Conservation (phyloP, 2,329 filamentous ascomycete species). For the Aspergillus aculeatus region DNA sequence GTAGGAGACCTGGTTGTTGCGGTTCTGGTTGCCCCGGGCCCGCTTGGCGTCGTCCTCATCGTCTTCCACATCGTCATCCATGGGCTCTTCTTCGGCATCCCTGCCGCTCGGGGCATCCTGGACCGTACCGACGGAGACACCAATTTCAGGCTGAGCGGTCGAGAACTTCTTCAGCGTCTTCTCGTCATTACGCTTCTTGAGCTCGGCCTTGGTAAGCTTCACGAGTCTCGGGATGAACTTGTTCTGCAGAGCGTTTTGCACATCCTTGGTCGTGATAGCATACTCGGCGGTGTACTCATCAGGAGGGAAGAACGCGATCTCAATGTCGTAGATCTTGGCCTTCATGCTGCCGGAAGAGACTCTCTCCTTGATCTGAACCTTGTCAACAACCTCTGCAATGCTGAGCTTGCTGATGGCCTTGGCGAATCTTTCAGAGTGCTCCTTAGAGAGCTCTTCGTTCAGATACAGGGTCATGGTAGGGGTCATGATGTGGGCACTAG, state of each 20-base stretch:
- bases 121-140: slow-evolving; percentile 58
- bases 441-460: slow-evolving; percentile 66
- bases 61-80: slow-evolving; percentile 69
- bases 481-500: slow-evolving; percentile 82
- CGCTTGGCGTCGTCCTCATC: slow-evolving; percentile 71
- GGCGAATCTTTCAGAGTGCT: slow-evolving; percentile 74
- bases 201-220: slow-evolving; percentile 68
- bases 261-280: slow-evolving; percentile 74
- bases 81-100: slow-evolving; percentile 58
- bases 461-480: slow-evolving; percentile 73
- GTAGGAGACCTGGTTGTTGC: slow-evolving; percentile 79
- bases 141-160: slow-evolving; percentile 75
- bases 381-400: slow-evolving; percentile 79
- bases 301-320: slow-evolving; percentile 78
- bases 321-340: slow-evolving; percentile 82
- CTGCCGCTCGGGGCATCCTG: slow-evolving; percentile 51
- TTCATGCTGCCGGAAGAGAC: slow-evolving; percentile 69
- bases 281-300: slow-evolving; percentile 84
- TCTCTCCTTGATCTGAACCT: slow-evolving; percentile 74
- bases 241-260: slow-evolving; percentile 74
- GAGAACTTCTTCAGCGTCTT: slow-evolving; percentile 56
- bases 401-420: slow-evolving; percentile 89
- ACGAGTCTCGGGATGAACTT: slow-evolving; percentile 74
- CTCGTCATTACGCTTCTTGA: slow-evolving; percentile 71
- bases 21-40: slow-evolving; percentile 65